Base-by-base conservation (phyloP, 2,329 filamentous ascomycete species). In the Cytospora leucostoma region DNA sequence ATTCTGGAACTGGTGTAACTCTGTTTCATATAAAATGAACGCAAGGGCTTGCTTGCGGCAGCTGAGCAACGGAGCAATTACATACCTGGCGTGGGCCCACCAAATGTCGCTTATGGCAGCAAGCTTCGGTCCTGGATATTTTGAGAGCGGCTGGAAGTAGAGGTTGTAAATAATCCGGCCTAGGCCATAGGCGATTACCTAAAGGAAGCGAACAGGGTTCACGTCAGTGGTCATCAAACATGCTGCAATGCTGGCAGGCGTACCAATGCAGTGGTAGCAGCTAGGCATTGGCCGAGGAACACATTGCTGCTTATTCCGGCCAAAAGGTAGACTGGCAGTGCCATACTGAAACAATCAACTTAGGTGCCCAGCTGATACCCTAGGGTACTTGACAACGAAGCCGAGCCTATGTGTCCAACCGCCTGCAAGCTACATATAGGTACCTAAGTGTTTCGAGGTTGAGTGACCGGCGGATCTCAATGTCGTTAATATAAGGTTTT, bases 131-230 rank as follows among this genome's bases (percentile, higher is more conserved):
- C 65, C 65, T 0, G 65, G 65, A 38, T 15, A 62, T n/a, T 47
- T 51, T 4, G 59, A 47, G 13, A 62, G 50, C 2, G 54, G 61
- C 15, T 68, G 65, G 47, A 68, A 59, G 37, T 63, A 63, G 19
- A 63, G 35, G 5, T 40, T 44, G 56, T 72, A 74, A 27, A 61
- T 21, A 17, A 50, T 54, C 17, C 40, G 56, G 15, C 53, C 1
- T 1, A 50, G n/a, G 19, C 34, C 44, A 7, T 34, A 63, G 38
- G 58, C 33, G 8, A 63, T 27, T 11, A 32, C 13, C 34, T 38
- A n/a, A 8, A 59, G 8, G 35, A 17, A 21, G 8, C 5, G 4
- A 7, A 21, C 19, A 11, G 21, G 7, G n/a, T 4, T 2, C 44
- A 21, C 8, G 12, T 21, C n/a, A 8, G 44, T 47, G n/a, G 21